Conservation (phyloP, 768 basidiomycete species). For the Trametes villosa region DNA sequence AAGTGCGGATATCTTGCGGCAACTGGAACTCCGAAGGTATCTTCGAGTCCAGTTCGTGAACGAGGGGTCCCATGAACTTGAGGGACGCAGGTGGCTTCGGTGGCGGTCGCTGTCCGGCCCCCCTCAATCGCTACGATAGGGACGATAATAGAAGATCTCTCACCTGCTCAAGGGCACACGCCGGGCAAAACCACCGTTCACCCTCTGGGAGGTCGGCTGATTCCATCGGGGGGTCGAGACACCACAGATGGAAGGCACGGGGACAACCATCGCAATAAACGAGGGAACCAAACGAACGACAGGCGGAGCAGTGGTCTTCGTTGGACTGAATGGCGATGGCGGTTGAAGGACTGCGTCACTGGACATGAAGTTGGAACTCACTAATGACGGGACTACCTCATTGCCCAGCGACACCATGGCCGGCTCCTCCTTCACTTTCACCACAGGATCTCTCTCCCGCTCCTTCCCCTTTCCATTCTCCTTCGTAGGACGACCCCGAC, state of each 20-base stretch:
- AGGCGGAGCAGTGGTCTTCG: constrained; percentile 86
- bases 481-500: constrained; percentile 13
- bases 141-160: constrained; percentile 6
- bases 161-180: constrained; percentile 70
- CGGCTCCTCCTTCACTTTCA: constrained; percentile 53
- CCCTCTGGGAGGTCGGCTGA: constrained; percentile 84
- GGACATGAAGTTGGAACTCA: constrained; percentile 34
- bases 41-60: constrained; percentile 65
- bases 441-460: constrained; percentile 42
- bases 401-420: constrained; percentile 40
- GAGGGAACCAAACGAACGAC: constrained; percentile 79
- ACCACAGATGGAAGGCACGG: constrained; percentile 93
- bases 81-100: constrained; percentile 64
- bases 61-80: constrained; percentile 66
- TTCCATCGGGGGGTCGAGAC: constrained; percentile 94
- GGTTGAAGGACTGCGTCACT: too few relatives aligned
- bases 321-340: constrained; percentile 61
- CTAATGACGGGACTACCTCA: constrained; percentile 41
- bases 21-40: constrained; percentile 86
- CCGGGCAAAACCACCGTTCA: constrained; percentile 78
- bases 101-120: constrained; percentile 60
- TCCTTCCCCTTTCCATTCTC: constrained; percentile 52
- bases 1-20: constrained; percentile 79
- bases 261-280: constrained; percentile 99
- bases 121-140: constrained; percentile 16